Conservation (phyloP, 345 rosid genomes). For the Hypericum perforatum region DNA sequence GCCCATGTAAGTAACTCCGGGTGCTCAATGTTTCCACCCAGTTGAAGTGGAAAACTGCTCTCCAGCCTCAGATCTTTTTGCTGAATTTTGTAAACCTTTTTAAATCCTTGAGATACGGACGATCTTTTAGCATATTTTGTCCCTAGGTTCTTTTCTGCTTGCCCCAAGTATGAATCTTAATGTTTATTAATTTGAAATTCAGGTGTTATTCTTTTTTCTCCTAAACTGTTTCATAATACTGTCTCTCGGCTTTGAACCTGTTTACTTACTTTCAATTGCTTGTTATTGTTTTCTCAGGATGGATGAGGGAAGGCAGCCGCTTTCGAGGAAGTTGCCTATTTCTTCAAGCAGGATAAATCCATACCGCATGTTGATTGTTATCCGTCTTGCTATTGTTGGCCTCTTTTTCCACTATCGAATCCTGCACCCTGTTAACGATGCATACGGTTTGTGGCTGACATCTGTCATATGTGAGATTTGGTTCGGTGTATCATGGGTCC, state of each 20-base stretch:
- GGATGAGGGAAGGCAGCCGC: constrained; percentile 99
- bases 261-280: constrained; percentile 9
- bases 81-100: no score
- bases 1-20: constrained; percentile 59
- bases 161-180: no score
- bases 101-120: no score
- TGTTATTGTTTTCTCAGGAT: constrained; percentile 50
- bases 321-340: constrained; percentile 87
- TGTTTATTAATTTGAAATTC: no score
- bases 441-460: constrained; percentile 89
- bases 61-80: no score
- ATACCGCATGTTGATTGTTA: constrained; percentile 67
- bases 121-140: no score
- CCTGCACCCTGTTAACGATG: constrained; percentile 82
- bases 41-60: no score
- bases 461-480: constrained; percentile 98
- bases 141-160: no score
- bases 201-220: not conserved
- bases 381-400: constrained; percentile 84
- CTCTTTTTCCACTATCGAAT: constrained; percentile 88
- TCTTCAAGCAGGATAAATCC: constrained; percentile 97
- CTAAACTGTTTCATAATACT: not conserved
- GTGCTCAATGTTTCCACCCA: not conserved
- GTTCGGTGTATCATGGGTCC: constrained; percentile 97
- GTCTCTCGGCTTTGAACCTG: not conserved